Conservation (phyloP, 2,329 filamentous ascomycete genomes). For the Exophiala phaeomuriformis region DNA sequence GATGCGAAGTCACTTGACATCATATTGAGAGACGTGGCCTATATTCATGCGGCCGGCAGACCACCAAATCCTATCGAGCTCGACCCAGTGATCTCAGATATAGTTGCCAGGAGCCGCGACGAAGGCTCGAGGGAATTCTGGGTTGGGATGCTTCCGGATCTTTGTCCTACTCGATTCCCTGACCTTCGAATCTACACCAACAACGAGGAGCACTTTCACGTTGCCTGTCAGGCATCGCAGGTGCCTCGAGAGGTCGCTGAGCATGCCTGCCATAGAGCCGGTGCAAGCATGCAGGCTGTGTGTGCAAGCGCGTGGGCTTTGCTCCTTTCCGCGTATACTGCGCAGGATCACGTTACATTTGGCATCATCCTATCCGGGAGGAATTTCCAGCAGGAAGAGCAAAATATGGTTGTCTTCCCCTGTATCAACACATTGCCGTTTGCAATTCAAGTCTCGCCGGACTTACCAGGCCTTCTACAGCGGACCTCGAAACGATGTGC, state of each 20-base stretch:
- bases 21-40: constrained; percentile 55
- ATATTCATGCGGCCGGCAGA: constrained; percentile 32
- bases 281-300: constrained; percentile 68
- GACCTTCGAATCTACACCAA: constrained; percentile 58
- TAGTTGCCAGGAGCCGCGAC: constrained; percentile 32
- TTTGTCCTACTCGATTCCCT: constrained; percentile 65
- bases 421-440: constrained; percentile 77
- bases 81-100: constrained; percentile 38
- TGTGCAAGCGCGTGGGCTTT: constrained; percentile 73
- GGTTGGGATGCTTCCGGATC: constrained; percentile 47
- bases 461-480: constrained; percentile 52
- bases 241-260: constrained; percentile 46
- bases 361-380: constrained; percentile 75
- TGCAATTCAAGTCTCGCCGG: constrained; percentile 48
- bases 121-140: constrained; percentile 51
- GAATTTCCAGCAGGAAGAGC: constrained; percentile 51
- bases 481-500: constrained; percentile 61
- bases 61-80: constrained; percentile 31
- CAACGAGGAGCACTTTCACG: constrained; percentile 31
- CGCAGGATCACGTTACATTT: constrained; percentile 66
- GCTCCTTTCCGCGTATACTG: constrained; percentile 67
- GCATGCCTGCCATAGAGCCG: constrained; percentile 47
- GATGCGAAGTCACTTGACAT: constrained; percentile 67
- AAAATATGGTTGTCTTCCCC: constrained; percentile 57
- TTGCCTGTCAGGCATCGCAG: constrained; percentile 34